Evolutionary conservation across 805 yeast genomes (phyloP), one percentile per base, ranked within the genome.

Genomic region (Kodamaea neixiangensis): DNA sequence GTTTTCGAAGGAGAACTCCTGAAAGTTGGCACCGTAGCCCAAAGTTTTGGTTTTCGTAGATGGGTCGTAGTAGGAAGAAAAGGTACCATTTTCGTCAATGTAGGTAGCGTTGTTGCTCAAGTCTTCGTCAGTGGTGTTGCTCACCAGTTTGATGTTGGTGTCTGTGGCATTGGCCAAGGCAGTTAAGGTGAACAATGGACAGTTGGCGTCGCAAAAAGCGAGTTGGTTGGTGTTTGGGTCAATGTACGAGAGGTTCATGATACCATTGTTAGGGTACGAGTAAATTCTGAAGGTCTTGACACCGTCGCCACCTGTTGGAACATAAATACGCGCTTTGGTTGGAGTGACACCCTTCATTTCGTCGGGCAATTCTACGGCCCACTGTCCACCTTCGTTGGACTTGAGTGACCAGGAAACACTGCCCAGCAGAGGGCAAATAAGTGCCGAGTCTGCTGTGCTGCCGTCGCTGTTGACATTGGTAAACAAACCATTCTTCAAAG

Each of bases 181-280:
- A 0, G 73, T 50, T 10, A 66, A 64, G 22, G 75, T 74, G 1
- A 78, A 68, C 20, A 93, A 71, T 0, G 97, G 96, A 67, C 99
- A 94, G 79, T 81, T 86, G 0, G 97, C 96, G 66, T 91, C 97
- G 73, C 99, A 94, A 62, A 71, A 71, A 13, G 69, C 64, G 2
- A 78, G 46, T n/a, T 74, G 68, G 45, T 86, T 82, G 1, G 89
- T 78, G 0, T 63, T 53, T 2, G 96, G 96, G 62, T 93, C 93
- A 18, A 87, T 72, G 61, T 91, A 94, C 0, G 96, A 83, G 56
- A 94, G 66, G 65, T 94, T 94, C 97, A 94, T 88, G 54, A 93
- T 93, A 56, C 97, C 89, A 57, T 85, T 79, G 10, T 91, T 78
- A 0, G 97, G 97, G 48, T 78, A 69, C 0, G 97, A 84, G 37